A percentile compares a stretch with the other conserved stretches of the same genome.
These are phyloP conservation scores for Oxytropis ochrocephala DNA, from an alignment of 306 rosid genomes.

Conservation along the genomic window DNA sequence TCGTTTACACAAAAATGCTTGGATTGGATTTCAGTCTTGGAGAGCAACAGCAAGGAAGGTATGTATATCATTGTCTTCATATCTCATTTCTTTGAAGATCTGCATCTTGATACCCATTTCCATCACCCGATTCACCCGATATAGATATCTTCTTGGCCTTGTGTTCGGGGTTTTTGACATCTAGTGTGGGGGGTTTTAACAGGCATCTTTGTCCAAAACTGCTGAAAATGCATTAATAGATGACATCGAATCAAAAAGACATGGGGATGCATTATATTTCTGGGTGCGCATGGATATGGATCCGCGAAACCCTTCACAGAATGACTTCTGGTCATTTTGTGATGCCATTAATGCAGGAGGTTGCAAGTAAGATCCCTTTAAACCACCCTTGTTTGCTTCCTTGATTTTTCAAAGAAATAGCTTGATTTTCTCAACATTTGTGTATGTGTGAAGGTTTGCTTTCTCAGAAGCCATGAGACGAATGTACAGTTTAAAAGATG, in stretches of 20 bases:
- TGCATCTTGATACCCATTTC: background rate
- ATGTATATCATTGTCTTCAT: background rate
- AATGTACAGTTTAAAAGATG: slow-evolving; percentile 68
- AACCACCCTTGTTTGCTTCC: background rate
- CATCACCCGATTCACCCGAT: background rate
- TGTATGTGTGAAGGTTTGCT: slow-evolving; percentile 52
- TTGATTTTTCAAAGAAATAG: background rate
- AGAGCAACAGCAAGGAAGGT: slow-evolving; percentile 96
- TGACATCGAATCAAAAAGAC: slow-evolving; percentile 54
- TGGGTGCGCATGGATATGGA: slow-evolving; percentile 89
- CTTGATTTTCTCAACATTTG: slow-evolving; percentile 12
- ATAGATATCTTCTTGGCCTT: background rate
- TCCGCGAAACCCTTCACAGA: slow-evolving; percentile 53
- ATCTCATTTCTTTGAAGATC: background rate
- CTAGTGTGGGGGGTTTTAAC: slow-evolving; percentile 28
- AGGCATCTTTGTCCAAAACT: slow-evolving; percentile 72
- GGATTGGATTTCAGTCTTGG: slow-evolving; percentile 99
- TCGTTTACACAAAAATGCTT: slow-evolving; percentile 88
- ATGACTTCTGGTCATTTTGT: slow-evolving; percentile 93
- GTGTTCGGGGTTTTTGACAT: slow-evolving; percentile 16
- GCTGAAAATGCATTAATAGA: slow-evolving; percentile 74
- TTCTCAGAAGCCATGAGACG: slow-evolving; percentile 69
- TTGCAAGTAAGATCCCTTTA: slow-evolving; percentile 64
- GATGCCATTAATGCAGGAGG: slow-evolving; percentile 88
- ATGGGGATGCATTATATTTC: slow-evolving; percentile 89